Conservation (phyloP, 139 green algal genomes). For the Nannochloris sp. region DNA sequence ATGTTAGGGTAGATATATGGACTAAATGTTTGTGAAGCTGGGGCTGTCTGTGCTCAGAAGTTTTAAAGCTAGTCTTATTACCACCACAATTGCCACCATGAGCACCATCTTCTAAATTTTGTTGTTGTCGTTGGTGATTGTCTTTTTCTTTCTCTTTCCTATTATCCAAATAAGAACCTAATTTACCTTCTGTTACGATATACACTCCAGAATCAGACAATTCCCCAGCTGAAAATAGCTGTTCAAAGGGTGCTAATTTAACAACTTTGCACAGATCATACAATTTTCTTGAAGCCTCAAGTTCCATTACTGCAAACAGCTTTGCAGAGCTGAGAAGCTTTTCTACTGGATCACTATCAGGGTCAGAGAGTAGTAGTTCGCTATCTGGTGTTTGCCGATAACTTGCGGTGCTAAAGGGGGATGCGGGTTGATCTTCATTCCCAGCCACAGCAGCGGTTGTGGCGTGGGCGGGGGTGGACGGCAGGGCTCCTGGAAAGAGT, state of each 20-base stretch:
- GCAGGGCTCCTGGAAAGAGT: too few relatives aligned
- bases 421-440: too few relatives aligned
- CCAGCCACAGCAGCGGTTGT: too few relatives aligned
- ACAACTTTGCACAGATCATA: slow-evolving; percentile 39
- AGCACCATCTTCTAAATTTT: slow-evolving; percentile 2
- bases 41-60: too few relatives aligned
- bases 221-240: slow-evolving; percentile 52
- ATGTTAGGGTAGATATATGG: slow-evolving; percentile 59
- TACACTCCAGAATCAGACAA: slow-evolving; percentile 55
- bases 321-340: slow-evolving; percentile 36
- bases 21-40: slow-evolving; percentile 10
- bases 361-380: too few relatives aligned
- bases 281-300: slow-evolving; percentile 60
- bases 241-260: slow-evolving; percentile 40
- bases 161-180: slow-evolving; percentile 63
- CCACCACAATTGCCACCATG: not conserved
- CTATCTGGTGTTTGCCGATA: too few relatives aligned
- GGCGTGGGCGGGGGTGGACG: too few relatives aligned
- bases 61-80: not conserved
- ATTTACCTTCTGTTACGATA: slow-evolving; percentile 60
- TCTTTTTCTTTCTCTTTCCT: slow-evolving; percentile 6
- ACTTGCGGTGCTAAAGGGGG: too few relatives aligned
- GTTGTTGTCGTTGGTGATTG: not conserved
- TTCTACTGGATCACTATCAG: too few relatives aligned
- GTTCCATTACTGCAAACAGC: slow-evolving; percentile 73